phyloP scores from a whole-genome alignment of 371 early-diverging fungal species.

The Encephalitozoon hellem region DNA sequence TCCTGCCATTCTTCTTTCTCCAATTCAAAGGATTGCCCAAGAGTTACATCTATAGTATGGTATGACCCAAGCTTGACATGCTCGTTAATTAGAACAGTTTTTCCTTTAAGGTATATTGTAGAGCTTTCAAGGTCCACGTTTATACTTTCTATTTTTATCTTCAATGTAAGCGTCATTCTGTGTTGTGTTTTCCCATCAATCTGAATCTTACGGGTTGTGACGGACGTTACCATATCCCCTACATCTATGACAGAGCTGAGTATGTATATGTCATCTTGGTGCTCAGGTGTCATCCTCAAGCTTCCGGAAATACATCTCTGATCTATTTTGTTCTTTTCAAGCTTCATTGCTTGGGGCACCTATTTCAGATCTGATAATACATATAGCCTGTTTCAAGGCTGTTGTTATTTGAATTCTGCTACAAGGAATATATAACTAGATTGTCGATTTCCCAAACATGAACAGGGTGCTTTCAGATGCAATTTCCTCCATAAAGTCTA shows the following conservation, averaged over 20 bases:
- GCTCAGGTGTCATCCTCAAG: slow-evolving; percentile 42
- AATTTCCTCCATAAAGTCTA: not conserved
- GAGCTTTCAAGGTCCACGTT: slow-evolving; percentile 52
- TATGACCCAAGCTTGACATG: slow-evolving; percentile 54
- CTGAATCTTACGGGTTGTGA: slow-evolving; percentile 52
- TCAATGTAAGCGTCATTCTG: slow-evolving; percentile 45
- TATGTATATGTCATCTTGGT: slow-evolving; percentile 58
- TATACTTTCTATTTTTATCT: slow-evolving; percentile 50
- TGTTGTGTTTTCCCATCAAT: slow-evolving; percentile 49
- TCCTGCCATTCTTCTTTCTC: slow-evolving; percentile 45
- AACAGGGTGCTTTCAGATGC: not conserved
- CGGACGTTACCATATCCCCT: slow-evolving; percentile 49
- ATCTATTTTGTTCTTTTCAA: slow-evolving; percentile 32
- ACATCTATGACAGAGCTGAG: slow-evolving; percentile 46
- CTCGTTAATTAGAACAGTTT: slow-evolving; percentile 51
- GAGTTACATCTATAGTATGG: slow-evolving; percentile 55
- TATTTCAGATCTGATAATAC: not conserved
- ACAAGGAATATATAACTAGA: not conserved
- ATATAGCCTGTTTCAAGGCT: not conserved
- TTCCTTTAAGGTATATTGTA: slow-evolving; percentile 58
- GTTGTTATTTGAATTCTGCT: not conserved
- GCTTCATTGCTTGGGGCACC: slow-evolving; percentile 36
- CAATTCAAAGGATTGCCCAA: slow-evolving; percentile 50
- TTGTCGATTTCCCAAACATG: not conserved
- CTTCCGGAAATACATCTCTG: slow-evolving; percentile 17